Evolutionary conservation across 2,329 filamentous ascomycete genomes (phyloP), one percentile per base, ranked within the genome.

Genomic region (Pleomassaria siparia): DNA sequence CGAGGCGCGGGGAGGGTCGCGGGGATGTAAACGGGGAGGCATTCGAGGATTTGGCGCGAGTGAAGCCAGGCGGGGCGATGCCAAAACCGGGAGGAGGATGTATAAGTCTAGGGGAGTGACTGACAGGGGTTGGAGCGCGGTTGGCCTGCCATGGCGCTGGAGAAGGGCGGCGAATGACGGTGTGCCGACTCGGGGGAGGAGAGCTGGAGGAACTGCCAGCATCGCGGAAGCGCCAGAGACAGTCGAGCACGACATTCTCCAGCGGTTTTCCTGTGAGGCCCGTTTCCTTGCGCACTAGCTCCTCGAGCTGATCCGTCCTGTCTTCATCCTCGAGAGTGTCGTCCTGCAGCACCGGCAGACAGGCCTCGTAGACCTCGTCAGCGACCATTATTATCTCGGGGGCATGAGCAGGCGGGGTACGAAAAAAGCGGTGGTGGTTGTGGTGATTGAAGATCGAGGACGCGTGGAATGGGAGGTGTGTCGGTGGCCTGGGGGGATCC

Each of bases 21-120:
- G 94, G 94, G 9, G 92, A 97, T 29, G 88, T 90, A 71, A 97
- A 97, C 1, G 94, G 94, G 29, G 92, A 97, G 10, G 85, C 88
- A 25, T 85, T 86, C 12, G 80, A 84, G 26, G 89, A 89, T 65
- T 87, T 91, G 50, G 86, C 84, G 59, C 91, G 84, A 53, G 80
- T 80, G 64, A 96, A 90, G 45, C 82, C 85, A 41, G 88, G 86
- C 22, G 89, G 87, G 32, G 89, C 83, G 64, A 77, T 73, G 47
- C 78, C 79, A 50, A 95, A 90, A 56, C 90, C 90, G 6, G 90
- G 88, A 33, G 89, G 89, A 48, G 88, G 87, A 39, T 91, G 83
- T n/a, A 90, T 73, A 46, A 90, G 81, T 44, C 90, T 85, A 55
- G 91, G 91, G 39, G 91, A 95, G 29, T 89, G 88, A 24, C 84